phyloP scores from a whole-genome alignment of 805 yeast genomes.

The Pichia nanzhaoensis region DNA sequence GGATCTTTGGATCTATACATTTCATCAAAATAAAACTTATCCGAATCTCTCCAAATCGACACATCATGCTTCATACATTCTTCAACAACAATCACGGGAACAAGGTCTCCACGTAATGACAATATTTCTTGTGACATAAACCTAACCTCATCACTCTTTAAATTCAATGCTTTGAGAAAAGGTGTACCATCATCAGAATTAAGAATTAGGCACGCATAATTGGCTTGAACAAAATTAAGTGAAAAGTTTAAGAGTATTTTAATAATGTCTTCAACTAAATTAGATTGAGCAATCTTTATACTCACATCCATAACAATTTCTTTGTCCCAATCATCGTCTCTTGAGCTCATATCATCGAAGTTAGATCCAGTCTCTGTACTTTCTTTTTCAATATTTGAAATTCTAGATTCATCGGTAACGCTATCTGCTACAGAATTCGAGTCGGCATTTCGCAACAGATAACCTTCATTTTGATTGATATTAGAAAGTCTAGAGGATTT shows the following conservation, averaged over 20 bases:
- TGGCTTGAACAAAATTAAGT: conserved; percentile 25
- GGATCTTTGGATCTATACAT: conserved; percentile 32
- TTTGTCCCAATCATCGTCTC: conserved; percentile 12
- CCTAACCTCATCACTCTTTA: conserved; percentile 23
- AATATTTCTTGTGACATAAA: conserved; percentile 32
- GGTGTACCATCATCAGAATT: conserved; percentile 24
- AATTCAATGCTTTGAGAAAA: conserved; percentile 28
- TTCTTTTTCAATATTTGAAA: background rate
- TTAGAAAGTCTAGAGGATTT: background rate
- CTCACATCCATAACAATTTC: conserved; percentile 33
- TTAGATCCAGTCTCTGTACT: background rate
- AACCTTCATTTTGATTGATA: background rate
- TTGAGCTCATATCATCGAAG: background rate
- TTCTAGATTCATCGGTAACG: background rate
- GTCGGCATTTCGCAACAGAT: background rate
- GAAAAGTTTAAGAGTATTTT: conserved; percentile 35
- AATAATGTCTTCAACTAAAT: conserved; percentile 33
- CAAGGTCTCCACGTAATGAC: conserved; percentile 34
- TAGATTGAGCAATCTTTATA: conserved; percentile 43
- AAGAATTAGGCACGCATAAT: conserved; percentile 29
- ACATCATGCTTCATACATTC: conserved; percentile 35
- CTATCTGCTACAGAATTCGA: background rate
- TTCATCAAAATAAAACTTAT: conserved; percentile 29
- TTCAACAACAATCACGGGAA: conserved; percentile 36
- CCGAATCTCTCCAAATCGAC: conserved; percentile 32